phyloP scores from a whole-genome alignment of 306 rosid genomes.

The Senna tora region DNA sequence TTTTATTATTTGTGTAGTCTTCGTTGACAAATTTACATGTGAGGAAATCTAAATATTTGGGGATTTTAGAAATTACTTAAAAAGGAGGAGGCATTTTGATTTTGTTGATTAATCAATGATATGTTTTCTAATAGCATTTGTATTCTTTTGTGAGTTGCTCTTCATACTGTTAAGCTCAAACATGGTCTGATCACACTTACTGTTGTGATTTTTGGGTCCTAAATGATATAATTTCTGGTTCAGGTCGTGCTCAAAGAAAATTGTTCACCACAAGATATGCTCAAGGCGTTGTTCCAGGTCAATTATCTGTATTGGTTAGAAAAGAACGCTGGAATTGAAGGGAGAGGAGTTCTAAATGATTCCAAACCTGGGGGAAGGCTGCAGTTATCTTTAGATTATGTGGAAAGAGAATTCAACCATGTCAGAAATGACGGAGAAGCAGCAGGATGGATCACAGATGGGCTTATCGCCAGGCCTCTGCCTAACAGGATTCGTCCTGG shows the following conservation, averaged over 20 bases:
- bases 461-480: conserved; percentile 88
- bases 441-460: conserved; percentile 77
- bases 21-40: not conserved
- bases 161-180: not conserved
- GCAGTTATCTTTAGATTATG: conserved; percentile 77
- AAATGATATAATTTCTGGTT: conserved; percentile 35
- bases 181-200: not conserved
- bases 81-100: too few relatives aligned
- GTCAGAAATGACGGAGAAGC: conserved; percentile 71
- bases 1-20: conserved; percentile 19
- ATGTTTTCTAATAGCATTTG: not conserved
- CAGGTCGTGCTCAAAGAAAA: conserved; percentile 90
- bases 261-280: conserved; percentile 79
- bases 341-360: conserved; percentile 58
- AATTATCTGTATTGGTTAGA: conserved; percentile 87
- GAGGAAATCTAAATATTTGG: not conserved
- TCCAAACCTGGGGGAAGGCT: conserved; percentile 82
- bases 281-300: conserved; percentile 86
- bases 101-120: not conserved
- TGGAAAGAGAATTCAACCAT: conserved; percentile 72
- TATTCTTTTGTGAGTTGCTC: conserved; percentile 4
- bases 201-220: conserved; percentile 12
- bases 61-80: not conserved
- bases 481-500: conserved; percentile 62
- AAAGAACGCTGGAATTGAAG: conserved; percentile 78